Conservation (phyloP, 75 land plant species). For the Selaginella tamariscina region DNA sequence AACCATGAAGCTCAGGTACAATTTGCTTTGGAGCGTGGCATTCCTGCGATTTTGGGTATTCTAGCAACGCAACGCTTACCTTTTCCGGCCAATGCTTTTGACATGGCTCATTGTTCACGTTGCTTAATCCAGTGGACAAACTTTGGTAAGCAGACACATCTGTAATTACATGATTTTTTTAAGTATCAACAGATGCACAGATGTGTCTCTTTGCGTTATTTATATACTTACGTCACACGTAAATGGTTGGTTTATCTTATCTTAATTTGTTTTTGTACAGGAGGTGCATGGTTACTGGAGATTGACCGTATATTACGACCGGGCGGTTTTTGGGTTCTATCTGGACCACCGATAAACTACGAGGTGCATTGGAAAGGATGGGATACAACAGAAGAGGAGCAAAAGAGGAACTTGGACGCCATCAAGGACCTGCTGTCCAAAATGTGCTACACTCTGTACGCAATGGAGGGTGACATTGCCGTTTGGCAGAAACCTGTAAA, state of each 20-base stretch:
- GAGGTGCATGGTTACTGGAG: conserved; percentile 61
- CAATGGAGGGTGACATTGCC: conserved; percentile 68
- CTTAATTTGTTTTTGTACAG: conserved; percentile 21
- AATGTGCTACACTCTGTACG: conserved; percentile 64
- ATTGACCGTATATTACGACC: conserved; percentile 73
- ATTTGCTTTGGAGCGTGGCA: conserved; percentile 90
- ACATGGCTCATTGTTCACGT: conserved; percentile 97
- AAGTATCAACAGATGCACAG: neutral
- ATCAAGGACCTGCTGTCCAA: conserved; percentile 40
- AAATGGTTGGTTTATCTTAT: neutral
- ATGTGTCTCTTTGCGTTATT: neutral
- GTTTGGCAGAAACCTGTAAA: conserved; percentile 80
- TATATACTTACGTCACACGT: neutral
- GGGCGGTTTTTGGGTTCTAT: conserved; percentile 90
- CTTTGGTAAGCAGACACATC: conserved; percentile 41
- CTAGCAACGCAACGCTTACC: conserved; percentile 87
- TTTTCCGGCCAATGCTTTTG: conserved; percentile 86
- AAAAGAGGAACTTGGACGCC: conserved; percentile 42
- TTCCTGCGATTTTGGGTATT: conserved; percentile 89
- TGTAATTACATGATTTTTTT: neutral
- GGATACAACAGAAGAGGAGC: conserved; percentile 64
- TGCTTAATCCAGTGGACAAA: conserved; percentile 95
- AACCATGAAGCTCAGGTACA: conserved; percentile 98
- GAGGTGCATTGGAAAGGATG: conserved; percentile 66
- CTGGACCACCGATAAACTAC: conserved; percentile 86